A percentile compares a stretch with the other conserved stretches of the same genome.
Evolutionary conservation across 257 asterid genomes (phyloP).

Genomic region (Solanum commersonii): DNA sequence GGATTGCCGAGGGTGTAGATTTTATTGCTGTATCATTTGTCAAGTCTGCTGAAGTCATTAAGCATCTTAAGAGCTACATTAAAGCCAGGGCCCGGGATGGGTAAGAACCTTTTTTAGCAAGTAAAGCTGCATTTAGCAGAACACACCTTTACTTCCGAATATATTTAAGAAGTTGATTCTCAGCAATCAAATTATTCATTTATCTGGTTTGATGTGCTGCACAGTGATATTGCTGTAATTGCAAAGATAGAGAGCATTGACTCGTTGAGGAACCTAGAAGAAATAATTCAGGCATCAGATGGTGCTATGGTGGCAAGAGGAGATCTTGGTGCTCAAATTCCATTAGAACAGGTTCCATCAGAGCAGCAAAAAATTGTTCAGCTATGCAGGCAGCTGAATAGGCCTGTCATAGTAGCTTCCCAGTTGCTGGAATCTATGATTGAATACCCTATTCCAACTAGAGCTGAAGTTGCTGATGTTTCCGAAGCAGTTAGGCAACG

Average conservation of each 20-base stretch:
- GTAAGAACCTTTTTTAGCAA: slow-evolving; percentile 23
- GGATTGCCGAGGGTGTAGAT: slow-evolving; percentile 96
- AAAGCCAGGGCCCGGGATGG: slow-evolving; percentile 90
- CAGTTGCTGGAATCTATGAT: slow-evolving; percentile 98
- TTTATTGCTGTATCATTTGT: slow-evolving; percentile 96
- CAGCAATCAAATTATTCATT: background rate
- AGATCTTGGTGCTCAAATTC: slow-evolving; percentile 97
- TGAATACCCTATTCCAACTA: slow-evolving; percentile 96
- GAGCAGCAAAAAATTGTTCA: slow-evolving; percentile 87
- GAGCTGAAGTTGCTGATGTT: slow-evolving; percentile 99
- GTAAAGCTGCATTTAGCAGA: background rate
- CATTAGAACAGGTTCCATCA: slow-evolving; percentile 96
- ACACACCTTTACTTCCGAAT: background rate
- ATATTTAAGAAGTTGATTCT: background rate
- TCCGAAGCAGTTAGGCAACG: slow-evolving; percentile 98
- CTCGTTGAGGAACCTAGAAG: slow-evolving; percentile 88
- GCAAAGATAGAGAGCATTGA: slow-evolving; percentile 97
- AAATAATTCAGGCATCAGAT: slow-evolving; percentile 81
- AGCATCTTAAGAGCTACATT: slow-evolving; percentile 92
- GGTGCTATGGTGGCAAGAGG: slow-evolving; percentile 99
- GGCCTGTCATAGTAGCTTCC: slow-evolving; percentile 94
- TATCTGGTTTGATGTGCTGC: slow-evolving; percentile 2
- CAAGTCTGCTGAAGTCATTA: slow-evolving; percentile 95
- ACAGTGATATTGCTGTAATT: slow-evolving; percentile 82
- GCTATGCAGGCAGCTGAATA: slow-evolving; percentile 77